Percentiles rank a stretch among this genome's conserved stretches.
Evolutionary conservation across 805 yeast genomes (phyloP).

Genomic region (Kuraishia cidri): DNA sequence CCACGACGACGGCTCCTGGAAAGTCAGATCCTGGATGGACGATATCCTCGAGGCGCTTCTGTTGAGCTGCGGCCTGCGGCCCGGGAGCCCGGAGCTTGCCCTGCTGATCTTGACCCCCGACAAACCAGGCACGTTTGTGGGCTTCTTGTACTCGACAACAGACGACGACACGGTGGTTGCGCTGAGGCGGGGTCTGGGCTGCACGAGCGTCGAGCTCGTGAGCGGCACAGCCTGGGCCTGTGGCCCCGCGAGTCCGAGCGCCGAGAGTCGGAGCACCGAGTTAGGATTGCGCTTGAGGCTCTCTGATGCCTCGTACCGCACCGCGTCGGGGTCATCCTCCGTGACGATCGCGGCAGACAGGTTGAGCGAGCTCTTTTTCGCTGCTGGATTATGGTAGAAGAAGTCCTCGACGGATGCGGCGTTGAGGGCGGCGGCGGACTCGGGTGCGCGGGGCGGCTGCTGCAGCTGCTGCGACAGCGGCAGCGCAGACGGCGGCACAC

Average conservation of each 20-base stretch:
- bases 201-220: too few species aligned
- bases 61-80: not conserved
- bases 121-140: not conserved
- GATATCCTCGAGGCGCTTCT: not conserved
- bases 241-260: too few species aligned
- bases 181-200: too few species aligned
- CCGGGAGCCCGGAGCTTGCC: not conserved
- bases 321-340: conserved; percentile 2
- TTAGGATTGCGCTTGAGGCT: not conserved
- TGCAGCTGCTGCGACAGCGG: too few species aligned
- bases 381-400: conserved; percentile 28
- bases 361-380: conserved; percentile 6
- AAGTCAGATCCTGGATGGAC: not conserved
- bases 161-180: conserved; percentile 1
- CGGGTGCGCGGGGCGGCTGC: too few species aligned
- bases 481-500: too few species aligned
- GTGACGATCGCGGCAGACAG: conserved; percentile 4
- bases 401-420: conserved; percentile 45
- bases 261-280: conserved; percentile 1
- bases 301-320: conserved; percentile 4
- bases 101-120: not conserved
- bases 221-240: too few species aligned
- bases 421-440: too few species aligned
- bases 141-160: not conserved
- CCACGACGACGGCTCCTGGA: not conserved